phyloP scores from a whole-genome alignment of 179 eudicot genomes.

The Silene noctiflora region DNA sequence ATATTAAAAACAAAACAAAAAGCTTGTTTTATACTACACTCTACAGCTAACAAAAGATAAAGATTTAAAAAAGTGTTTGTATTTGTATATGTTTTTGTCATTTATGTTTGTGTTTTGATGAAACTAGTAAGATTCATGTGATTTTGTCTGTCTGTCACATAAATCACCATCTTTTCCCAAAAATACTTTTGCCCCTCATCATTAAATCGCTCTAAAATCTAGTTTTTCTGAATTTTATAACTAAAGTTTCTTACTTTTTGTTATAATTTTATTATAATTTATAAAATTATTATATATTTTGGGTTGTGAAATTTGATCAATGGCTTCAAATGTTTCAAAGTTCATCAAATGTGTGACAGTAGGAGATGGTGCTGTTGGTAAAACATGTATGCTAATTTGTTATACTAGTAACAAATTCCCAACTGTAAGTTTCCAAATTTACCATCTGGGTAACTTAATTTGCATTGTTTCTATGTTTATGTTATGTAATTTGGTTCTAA shows the following conservation, averaged over 20 bases:
- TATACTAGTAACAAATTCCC: conserved; percentile 88
- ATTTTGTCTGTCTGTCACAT: conserved; percentile 25
- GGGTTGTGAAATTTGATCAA: conserved; percentile 18
- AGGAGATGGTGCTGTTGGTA: conserved; percentile 89
- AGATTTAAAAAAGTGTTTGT: not conserved
- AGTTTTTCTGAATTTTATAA: not conserved
- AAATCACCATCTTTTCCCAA: conserved; percentile 15
- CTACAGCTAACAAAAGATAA: conserved; percentile 16
- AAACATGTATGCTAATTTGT: conserved; percentile 85
- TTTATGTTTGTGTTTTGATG: conserved; percentile 15
- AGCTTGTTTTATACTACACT: conserved; percentile 4
- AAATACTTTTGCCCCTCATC: conserved; percentile 18
- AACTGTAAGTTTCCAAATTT: conserved; percentile 48
- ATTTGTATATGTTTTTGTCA: not conserved
- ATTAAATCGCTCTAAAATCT: conserved; percentile 18
- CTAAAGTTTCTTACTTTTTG: not conserved
- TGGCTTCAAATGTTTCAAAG: conserved; percentile 73
- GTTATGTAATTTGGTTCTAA: conserved; percentile 2
- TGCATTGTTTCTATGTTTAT: not conserved
- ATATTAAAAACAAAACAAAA: not conserved
- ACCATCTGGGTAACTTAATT: conserved; percentile 23
- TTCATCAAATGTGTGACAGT: conserved; percentile 89
- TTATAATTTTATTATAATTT: not conserved
- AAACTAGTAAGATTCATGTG: conserved; percentile 55
- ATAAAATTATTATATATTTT: not conserved